Evolutionary conservation across 2,329 filamentous ascomycete species (phyloP), one percentile per base, ranked within the genome.

Genomic region (Colletotrichum melonis): DNA sequence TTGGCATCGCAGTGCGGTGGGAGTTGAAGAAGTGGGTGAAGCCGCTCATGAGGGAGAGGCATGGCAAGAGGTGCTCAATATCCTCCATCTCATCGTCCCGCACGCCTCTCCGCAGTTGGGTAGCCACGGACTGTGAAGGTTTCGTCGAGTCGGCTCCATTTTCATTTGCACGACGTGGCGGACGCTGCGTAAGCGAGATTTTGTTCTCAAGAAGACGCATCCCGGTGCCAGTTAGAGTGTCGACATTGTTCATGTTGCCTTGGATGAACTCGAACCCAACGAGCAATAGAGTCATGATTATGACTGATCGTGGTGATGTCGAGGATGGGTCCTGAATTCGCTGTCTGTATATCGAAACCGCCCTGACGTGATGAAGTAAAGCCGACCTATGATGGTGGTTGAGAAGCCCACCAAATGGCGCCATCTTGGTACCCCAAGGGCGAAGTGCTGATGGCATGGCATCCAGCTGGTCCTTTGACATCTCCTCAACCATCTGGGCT

Each of bases 221-320:
- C 14, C 74, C 75, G 11, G 71, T 72, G 0, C 55, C 49, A 55
- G 75, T 68, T 11, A 76, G 46, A 4, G 56, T 64, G 63, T 76
- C 75, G 3, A 72, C 69, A 0, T 64, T 42, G 26, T 69, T 63
- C 38, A 64, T 67, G 42, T 77, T 76, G 52, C 75, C 75, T 22
- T 76, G 75, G 6, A 77, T 54, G 9, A 77, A 72, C 62, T 77
- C 76, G 30, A 74, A 77, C 2, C 74, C 74, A 9, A 76, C 68
- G 1, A 77, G 74, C 14, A 77, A 56, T 55, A 77, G 19, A 3
- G 76, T 77, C 56, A 73, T 70, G 9, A 76, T 73, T 8, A 77
- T 63, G 35, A 77, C 56, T 8, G 67, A 72, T 8, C 75, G 46
- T 38, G 76, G 68, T 19, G 73, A 67, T 2, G 59, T 52, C 1